phyloP scores from a whole-genome alignment of 345 rosid species.

The Luvunga scandens region DNA sequence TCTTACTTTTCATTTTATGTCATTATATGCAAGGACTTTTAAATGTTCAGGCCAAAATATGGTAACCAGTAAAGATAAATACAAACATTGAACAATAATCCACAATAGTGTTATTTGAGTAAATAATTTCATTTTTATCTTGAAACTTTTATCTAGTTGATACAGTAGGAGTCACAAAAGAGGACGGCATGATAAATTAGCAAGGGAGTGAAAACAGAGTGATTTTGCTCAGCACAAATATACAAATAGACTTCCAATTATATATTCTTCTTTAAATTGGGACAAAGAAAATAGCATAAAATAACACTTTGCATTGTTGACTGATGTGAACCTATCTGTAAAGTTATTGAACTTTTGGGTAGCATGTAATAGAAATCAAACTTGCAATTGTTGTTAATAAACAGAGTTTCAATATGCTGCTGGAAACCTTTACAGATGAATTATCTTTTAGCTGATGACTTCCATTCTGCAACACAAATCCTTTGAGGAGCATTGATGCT shows the following conservation, averaged over 20 bases:
- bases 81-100: neutral
- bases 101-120: too few relatives aligned
- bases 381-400: neutral
- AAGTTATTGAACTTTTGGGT: neutral
- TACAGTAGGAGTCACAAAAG: neutral
- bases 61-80: neutral
- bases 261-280: too few relatives aligned
- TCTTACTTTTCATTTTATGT: neutral
- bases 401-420: too few relatives aligned
- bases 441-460: too few relatives aligned
- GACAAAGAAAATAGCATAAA: too few relatives aligned
- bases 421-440: too few relatives aligned
- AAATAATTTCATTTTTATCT: too few relatives aligned
- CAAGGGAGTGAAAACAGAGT: neutral
- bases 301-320: neutral
- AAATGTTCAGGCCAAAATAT: neutral
- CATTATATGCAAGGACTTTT: neutral
- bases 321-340: neutral
- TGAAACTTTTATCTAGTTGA: neutral
- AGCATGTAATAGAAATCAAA: neutral
- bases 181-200: neutral
- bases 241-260: neutral
- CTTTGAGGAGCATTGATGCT: too few relatives aligned
- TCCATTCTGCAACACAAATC: too few relatives aligned
- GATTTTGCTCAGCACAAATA: neutral